Evolutionary conservation across 208 protist genomes (phyloP).

Genomic region (Trichomonas gallinae): DNA sequence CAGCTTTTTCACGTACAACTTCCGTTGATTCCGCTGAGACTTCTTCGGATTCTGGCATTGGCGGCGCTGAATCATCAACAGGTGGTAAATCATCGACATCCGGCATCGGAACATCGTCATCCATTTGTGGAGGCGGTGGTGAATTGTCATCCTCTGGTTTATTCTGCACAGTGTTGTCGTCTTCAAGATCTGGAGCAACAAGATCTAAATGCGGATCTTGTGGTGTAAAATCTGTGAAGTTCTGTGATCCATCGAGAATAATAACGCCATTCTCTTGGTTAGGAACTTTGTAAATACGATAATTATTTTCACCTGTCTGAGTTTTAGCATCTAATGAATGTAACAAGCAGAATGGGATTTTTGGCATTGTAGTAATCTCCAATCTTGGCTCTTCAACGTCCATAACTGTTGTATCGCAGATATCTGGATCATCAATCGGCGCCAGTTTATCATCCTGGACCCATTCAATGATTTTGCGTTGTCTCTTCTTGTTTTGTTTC

Average conservation of each 20-base stretch:
- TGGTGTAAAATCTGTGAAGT: background rate
- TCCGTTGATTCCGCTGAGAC: background rate
- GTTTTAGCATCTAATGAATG: background rate
- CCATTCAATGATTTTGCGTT: background rate
- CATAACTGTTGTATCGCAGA: background rate
- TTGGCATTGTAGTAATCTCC: constrained; percentile 10
- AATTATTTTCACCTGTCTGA: background rate
- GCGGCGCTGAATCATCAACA: background rate
- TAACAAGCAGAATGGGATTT: background rate
- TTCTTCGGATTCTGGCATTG: background rate
- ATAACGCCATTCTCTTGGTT: background rate
- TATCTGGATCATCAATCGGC: background rate
- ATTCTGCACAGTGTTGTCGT: background rate
- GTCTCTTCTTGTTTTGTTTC: background rate
- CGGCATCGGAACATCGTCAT: background rate
- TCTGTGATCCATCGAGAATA: background rate
- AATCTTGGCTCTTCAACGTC: background rate
- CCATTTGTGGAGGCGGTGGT: background rate
- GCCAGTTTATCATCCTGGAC: background rate
- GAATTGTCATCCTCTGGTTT: background rate
- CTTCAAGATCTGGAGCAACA: too few species aligned
- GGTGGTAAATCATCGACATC: background rate
- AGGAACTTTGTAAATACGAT: background rate
- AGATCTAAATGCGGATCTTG: background rate
- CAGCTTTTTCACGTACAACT: background rate